Evolutionary conservation across 345 rosid species (phyloP).

Genomic region (Carallia pectinifolia): DNA sequence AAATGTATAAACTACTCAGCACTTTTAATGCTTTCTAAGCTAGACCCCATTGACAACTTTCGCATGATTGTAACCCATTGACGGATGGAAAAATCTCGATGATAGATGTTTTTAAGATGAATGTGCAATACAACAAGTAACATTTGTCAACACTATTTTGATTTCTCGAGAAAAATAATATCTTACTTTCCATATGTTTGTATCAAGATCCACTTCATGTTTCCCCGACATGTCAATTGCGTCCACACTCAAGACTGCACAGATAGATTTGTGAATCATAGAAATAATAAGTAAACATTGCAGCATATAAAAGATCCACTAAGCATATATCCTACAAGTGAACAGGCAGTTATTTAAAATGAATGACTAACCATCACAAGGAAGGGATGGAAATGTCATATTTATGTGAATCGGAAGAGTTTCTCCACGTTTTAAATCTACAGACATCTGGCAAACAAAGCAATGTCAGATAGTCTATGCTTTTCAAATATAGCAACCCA

Average conservation of each 20-base stretch:
- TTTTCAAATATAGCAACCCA: neutral
- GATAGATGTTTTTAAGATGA: no score
- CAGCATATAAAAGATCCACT: neutral
- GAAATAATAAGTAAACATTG: neutral
- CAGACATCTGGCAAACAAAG: constrained; percentile 71
- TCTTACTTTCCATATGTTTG: constrained; percentile 94
- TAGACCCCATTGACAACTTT: no score
- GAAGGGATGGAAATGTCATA: constrained; percentile 85
- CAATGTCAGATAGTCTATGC: constrained; percentile 2
- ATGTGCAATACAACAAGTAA: neutral
- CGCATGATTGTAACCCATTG: no score
- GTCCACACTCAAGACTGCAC: constrained; percentile 85
- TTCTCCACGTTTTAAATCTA: constrained; percentile 95
- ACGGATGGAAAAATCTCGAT: no score
- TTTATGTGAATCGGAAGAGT: constrained; percentile 89
- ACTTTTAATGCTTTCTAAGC: no score
- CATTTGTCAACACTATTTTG: neutral
- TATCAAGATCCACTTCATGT: constrained; percentile 99
- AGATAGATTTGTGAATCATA: constrained; percentile 1
- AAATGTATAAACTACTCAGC: no score
- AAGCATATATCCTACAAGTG: neutral
- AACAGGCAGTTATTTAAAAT: neutral
- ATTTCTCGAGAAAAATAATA: neutral
- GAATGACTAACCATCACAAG: constrained; percentile 72
- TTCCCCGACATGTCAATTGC: constrained; percentile 99